A percentile compares a stretch with the other conserved stretches of the same genome.
Evolutionary conservation across 768 basidiomycete species (phyloP).

Genomic region (Leucosporidium yakuticum): DNA sequence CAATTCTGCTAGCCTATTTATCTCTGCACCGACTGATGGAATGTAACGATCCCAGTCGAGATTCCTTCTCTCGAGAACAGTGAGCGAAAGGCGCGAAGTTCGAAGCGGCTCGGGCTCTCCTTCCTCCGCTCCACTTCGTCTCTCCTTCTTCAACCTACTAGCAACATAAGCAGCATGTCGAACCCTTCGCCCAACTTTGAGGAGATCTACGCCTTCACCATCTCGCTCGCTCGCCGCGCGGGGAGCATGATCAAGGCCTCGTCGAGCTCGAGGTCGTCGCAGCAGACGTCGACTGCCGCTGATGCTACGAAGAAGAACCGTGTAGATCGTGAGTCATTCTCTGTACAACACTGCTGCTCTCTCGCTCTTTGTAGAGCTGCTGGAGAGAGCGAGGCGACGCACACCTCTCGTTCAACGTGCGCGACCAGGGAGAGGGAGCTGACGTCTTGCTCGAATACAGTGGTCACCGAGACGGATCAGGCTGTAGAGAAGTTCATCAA

Average conservation of each 20-base stretch:
- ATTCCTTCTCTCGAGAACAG: too few species aligned
- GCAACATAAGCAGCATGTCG: too few species aligned
- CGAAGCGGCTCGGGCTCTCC: too few species aligned
- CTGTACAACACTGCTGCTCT: too few species aligned
- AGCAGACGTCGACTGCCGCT: conserved; percentile 47
- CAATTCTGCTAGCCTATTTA: too few species aligned
- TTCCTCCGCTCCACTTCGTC: too few species aligned
- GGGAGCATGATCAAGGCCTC: conserved; percentile 71
- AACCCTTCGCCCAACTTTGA: conserved; percentile 48
- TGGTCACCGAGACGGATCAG: conserved; percentile 92
- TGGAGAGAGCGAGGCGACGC: neutral
- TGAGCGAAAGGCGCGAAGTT: too few species aligned
- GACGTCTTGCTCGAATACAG: conserved; percentile 22
- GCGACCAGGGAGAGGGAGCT: neutral
- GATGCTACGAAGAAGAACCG: conserved; percentile 82
- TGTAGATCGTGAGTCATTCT: conserved; percentile 39
- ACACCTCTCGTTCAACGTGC: neutral
- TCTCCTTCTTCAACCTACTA: too few species aligned
- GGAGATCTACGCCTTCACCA: conserved; percentile 62
- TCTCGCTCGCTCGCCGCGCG: conserved; percentile 64
- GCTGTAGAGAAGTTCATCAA: conserved; percentile 81
- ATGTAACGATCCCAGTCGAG: too few species aligned
- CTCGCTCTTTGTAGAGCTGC: too few species aligned
- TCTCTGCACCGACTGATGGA: too few species aligned
- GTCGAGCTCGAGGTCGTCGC: conserved; percentile 37